phyloP scores from a whole-genome alignment of 345 rosid genomes.

The Nasturtium officinale region DNA sequence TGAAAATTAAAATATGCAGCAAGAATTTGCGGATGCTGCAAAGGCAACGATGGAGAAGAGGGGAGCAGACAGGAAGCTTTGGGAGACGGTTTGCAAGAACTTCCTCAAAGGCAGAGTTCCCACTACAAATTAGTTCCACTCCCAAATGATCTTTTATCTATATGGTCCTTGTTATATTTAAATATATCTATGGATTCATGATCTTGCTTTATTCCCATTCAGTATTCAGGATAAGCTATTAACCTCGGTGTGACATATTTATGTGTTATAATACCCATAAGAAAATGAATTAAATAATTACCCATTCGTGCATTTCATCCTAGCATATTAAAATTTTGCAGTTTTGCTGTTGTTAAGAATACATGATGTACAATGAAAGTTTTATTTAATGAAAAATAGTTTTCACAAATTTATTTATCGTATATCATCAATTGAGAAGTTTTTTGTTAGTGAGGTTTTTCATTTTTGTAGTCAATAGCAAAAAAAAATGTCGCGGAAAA shows the following conservation, averaged over 20 bases:
- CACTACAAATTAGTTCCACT: conserved; percentile 25
- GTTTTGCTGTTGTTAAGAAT: too few species aligned
- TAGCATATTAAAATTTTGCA: background rate
- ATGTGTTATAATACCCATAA: background rate
- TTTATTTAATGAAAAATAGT: too few species aligned
- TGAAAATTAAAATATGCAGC: conserved; percentile 21
- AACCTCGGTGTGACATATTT: background rate
- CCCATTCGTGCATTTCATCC: background rate
- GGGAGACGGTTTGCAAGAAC: conserved; percentile 43
- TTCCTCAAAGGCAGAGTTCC: conserved; percentile 45
- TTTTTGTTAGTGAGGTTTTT: too few species aligned
- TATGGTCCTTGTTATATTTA: background rate
- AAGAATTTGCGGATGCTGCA: conserved; percentile 43
- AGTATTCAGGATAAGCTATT: background rate
- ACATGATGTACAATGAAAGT: too few species aligned
- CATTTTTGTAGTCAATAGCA: too few species aligned
- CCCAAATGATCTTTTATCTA: background rate
- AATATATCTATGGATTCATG: background rate
- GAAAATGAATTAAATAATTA: background rate
- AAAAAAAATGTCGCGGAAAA: too few species aligned
- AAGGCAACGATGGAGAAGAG: conserved; percentile 41
- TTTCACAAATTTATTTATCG: too few species aligned
- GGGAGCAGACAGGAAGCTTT: conserved; percentile 37
- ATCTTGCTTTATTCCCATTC: background rate
- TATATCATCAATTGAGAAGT: too few species aligned